Conservation (phyloP, 176 grass and related monocot genomes). For the Triticum urartu region DNA sequence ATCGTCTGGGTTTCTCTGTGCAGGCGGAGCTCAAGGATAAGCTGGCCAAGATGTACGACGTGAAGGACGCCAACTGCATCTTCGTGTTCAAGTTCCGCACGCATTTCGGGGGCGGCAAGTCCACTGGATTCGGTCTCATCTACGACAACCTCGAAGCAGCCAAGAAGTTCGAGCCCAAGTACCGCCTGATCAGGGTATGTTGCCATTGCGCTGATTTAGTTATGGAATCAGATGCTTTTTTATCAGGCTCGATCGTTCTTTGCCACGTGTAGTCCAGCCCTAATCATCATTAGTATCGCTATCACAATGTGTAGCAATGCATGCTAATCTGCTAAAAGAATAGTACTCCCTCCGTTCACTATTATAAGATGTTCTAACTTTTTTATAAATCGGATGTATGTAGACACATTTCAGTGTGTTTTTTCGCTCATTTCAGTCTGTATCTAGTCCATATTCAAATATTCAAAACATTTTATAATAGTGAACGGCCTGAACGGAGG, state of each 20-base stretch:
- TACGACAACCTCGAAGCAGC: constrained; percentile 78
- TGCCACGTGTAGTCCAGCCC: background rate
- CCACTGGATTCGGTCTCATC: constrained; percentile 88
- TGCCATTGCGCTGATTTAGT: background rate
- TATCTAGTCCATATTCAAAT: no score
- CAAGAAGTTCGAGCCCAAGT: constrained; percentile 94
- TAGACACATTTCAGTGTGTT: no score
- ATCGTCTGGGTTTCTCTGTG: background rate
- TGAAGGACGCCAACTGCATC: constrained; percentile 85
- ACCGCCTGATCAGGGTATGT: constrained; percentile 92
- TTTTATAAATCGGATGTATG: no score
- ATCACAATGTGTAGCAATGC: background rate
- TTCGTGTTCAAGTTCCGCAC: constrained; percentile 98
- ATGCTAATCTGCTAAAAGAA: background rate
- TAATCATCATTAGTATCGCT: background rate
- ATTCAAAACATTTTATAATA: no score
- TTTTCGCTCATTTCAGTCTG: no score
- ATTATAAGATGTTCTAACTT: no score
- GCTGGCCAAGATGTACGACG: constrained; percentile 67
- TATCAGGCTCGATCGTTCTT: background rate
- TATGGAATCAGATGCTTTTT: background rate
- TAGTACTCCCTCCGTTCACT: no score
- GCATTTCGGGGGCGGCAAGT: constrained; percentile 96
- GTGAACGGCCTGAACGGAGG: no score
- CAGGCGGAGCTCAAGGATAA: constrained; percentile 89